These are phyloP conservation scores for Xylariomycetidae sp. DNA, from an alignment of 2,329 filamentous ascomycete genomes.

Conservation along the genomic window DNA sequence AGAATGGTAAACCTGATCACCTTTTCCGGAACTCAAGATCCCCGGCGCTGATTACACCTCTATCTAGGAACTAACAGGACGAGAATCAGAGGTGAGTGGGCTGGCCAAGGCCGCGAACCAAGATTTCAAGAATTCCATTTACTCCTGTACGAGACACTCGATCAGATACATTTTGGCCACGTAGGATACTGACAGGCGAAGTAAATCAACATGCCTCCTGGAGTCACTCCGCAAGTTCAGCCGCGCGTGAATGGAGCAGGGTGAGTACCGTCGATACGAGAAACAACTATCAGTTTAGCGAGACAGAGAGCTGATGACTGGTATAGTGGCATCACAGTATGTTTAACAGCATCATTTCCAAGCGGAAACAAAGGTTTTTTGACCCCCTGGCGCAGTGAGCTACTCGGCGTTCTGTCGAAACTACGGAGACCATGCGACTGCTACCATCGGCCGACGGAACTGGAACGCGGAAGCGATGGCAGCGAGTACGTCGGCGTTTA, in stretches of 20 bases:
- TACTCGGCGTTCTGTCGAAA: slow-evolving; percentile 40
- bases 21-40: too few species aligned
- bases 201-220: slow-evolving; percentile 16
- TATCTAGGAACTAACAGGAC: slow-evolving; percentile 6
- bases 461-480: slow-evolving; percentile 46
- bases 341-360: slow-evolving; percentile 8
- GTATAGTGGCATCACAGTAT: slow-evolving; percentile 9
- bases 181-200: neutral
- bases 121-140: too few species aligned
- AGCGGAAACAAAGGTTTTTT: too few species aligned
- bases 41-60: neutral
- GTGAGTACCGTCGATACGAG: slow-evolving; percentile 26
- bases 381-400: too few species aligned
- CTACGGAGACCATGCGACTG: slow-evolving; percentile 32
- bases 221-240: slow-evolving; percentile 21
- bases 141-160: too few species aligned
- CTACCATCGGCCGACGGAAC: slow-evolving; percentile 20
- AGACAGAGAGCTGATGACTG: slow-evolving; percentile 2
- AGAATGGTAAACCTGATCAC: slow-evolving; percentile 8
- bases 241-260: slow-evolving; percentile 26
- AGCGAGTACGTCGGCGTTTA: too few species aligned
- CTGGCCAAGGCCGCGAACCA: too few species aligned
- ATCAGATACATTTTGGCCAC: too few species aligned
- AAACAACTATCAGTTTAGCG: too few species aligned
- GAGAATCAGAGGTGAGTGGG: slow-evolving; percentile 3